Evolutionary conservation across 108 stramenopile genomes (phyloP), one percentile per base, ranked within the genome.

Genomic region (Skeletonema marinoi): DNA sequence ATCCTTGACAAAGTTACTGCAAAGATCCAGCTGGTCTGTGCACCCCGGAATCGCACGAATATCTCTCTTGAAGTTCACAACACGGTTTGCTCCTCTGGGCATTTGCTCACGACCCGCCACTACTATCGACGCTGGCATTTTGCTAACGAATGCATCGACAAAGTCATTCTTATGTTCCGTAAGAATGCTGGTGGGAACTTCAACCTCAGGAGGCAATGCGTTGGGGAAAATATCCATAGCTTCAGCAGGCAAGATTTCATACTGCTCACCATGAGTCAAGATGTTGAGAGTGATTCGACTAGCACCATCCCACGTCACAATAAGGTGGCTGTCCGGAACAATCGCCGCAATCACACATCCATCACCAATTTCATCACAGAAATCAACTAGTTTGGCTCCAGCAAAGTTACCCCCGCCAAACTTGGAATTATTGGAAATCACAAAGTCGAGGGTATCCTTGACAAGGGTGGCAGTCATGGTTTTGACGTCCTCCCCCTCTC

Each of bases 21-120:
- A 73, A 0, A 73, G 10, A 33, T 46, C 19, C 39, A 44, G 64
- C 5, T 42, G 73, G 42, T 73, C 62, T 32, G 63, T 38, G 63
- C 73, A 73, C 10, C 46, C 44, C 12, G 63, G 78, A 73, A 42
- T 48, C 3, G 59, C 68, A 21, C 29, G 44, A 12, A 88, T 77
- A 69, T 89, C 88, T 21, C 50, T 73, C 61, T 64, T 44, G 58
- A 87, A 86, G 71, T 87, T 87, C 16, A 89, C 79, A n/a, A 87
- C 87, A 11, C 84, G 74, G 31, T 76, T 78, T 31, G 60, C 33
- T 32, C 89, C 89, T 54, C 89, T 68, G 38, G 89, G 89, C 32
- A 83, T 82, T 59, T 85, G 78, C 39, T 89, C 89, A 9, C 80
- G 83, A 29, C 84, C 81, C 3, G 65, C 39, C 2, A 41, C 39